Percentiles rank a stretch among this genome's conserved stretches.
Conservation (phyloP, 495 filamentous ascomycete genomes). For the Penicillium nucicola region DNA sequence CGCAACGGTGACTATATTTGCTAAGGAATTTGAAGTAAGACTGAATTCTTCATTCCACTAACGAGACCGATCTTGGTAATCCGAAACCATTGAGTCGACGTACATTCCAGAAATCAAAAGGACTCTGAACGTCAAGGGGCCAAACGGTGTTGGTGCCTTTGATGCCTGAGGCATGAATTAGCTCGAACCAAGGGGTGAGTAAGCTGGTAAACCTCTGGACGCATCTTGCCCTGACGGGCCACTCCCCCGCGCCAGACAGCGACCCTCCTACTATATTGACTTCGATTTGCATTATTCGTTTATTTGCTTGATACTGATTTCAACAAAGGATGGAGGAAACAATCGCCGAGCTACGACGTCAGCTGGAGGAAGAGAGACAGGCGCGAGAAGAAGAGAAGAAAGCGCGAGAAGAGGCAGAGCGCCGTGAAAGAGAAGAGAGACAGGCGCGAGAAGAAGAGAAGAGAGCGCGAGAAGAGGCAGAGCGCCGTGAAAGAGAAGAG, state of each 20-base stretch:
- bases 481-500: neutral
- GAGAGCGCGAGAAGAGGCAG: neutral
- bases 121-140: neutral
- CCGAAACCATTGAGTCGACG: neutral
- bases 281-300: slow-evolving; percentile 1
- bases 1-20: neutral
- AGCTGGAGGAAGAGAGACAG: slow-evolving; percentile 20
- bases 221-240: too few relatives aligned
- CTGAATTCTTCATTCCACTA: neutral
- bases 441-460: too few relatives aligned
- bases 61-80: neutral
- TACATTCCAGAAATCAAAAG: neutral
- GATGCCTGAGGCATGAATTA: too few relatives aligned
- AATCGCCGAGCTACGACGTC: slow-evolving; percentile 22
- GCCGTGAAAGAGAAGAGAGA: neutral
- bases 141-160: neutral
- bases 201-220: too few relatives aligned
- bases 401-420: slow-evolving; percentile 10
- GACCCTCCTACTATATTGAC: too few relatives aligned
- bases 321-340: slow-evolving; percentile 17
- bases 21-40: slow-evolving; percentile 2
- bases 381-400: slow-evolving; percentile 8
- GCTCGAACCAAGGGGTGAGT: too few relatives aligned
- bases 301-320: slow-evolving; percentile 13
- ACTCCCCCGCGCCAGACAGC: too few relatives aligned